Percentiles rank a stretch among this genome's conserved stretches.
Conservation (phyloP, 129 eudicot species). For the Logfia minima region DNA sequence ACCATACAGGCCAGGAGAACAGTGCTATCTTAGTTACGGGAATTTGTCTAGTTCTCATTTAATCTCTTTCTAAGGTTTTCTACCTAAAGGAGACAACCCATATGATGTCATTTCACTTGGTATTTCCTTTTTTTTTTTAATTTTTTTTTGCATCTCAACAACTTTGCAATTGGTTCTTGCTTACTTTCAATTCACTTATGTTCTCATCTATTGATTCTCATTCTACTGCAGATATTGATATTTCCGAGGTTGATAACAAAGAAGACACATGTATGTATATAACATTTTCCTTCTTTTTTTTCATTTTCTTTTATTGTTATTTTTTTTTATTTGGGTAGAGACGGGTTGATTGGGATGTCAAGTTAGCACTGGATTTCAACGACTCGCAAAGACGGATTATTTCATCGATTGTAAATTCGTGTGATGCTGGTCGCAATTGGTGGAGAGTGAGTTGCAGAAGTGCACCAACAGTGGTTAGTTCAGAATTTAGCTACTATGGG, state of each 20-base stretch:
- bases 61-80: slow-evolving; percentile 77
- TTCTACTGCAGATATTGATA: slow-evolving; percentile 55
- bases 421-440: slow-evolving; percentile 48
- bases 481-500: neutral
- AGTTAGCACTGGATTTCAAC: slow-evolving; percentile 68
- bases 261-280: slow-evolving; percentile 23
- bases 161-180: slow-evolving; percentile 12
- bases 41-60: slow-evolving; percentile 72
- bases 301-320: neutral
- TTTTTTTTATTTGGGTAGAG: slow-evolving; percentile 31
- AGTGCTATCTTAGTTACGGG: slow-evolving; percentile 87
- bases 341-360: slow-evolving; percentile 62
- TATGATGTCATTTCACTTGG: slow-evolving; percentile 82
- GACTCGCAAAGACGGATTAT: slow-evolving; percentile 52
- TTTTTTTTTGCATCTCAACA: neutral
- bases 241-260: slow-evolving; percentile 39
- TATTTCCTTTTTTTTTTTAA: slow-evolving; percentile 15
- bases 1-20: slow-evolving; percentile 73
- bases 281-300: neutral
- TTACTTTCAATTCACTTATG: neutral
- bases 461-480: slow-evolving; percentile 12
- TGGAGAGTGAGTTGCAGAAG: slow-evolving; percentile 43
- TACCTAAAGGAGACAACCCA: slow-evolving; percentile 68
- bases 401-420: slow-evolving; percentile 58
- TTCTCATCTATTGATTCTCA: slow-evolving; percentile 13